These are phyloP conservation scores for Paratinospora sagittata DNA, from an alignment of 164 flowering plant species.

Conservation along the genomic window DNA sequence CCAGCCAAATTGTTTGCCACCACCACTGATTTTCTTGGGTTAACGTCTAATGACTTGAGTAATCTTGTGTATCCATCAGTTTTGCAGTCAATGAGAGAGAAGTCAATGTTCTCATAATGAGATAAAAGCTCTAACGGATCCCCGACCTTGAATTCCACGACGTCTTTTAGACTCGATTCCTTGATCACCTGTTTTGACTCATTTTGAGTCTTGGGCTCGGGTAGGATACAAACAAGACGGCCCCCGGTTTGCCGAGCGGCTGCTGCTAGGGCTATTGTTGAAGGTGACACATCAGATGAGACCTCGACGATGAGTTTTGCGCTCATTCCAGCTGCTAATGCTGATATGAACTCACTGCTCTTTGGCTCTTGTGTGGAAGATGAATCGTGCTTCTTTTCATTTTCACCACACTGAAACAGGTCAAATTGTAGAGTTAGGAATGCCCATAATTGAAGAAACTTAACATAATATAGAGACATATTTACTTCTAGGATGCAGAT, in stretches of 20 bases:
- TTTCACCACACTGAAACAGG: slow-evolving; percentile 24
- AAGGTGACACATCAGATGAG: slow-evolving; percentile 33
- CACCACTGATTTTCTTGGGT: slow-evolving; percentile 41
- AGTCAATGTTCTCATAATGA: slow-evolving; percentile 36
- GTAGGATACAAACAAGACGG: slow-evolving; percentile 49
- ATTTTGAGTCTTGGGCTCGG: slow-evolving; percentile 24
- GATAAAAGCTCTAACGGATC: slow-evolving; percentile 40
- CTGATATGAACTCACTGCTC: slow-evolving; percentile 54
- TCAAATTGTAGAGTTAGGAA: not conserved
- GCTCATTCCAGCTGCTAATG: slow-evolving; percentile 63
- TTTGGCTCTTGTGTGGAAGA: slow-evolving; percentile 29
- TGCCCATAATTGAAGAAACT: not conserved
- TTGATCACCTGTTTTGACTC: slow-evolving; percentile 30
- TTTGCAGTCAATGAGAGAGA: slow-evolving; percentile 48
- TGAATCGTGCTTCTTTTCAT: slow-evolving; percentile 11
- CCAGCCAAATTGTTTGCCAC: slow-evolving; percentile 47
- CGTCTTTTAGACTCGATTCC: slow-evolving; percentile 41
- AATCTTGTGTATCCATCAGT: slow-evolving; percentile 28
- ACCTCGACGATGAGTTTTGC: slow-evolving; percentile 52
- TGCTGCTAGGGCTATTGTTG: slow-evolving; percentile 56
- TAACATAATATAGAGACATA: not conserved
- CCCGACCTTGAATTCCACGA: slow-evolving; percentile 49
- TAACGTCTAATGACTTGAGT: slow-evolving; percentile 38
- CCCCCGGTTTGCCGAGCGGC: slow-evolving; percentile 64
- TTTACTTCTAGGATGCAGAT: not conserved